These are phyloP conservation scores for Sungouiella blattae DNA, from an alignment of 805 yeast species.

Conservation along the genomic window DNA sequence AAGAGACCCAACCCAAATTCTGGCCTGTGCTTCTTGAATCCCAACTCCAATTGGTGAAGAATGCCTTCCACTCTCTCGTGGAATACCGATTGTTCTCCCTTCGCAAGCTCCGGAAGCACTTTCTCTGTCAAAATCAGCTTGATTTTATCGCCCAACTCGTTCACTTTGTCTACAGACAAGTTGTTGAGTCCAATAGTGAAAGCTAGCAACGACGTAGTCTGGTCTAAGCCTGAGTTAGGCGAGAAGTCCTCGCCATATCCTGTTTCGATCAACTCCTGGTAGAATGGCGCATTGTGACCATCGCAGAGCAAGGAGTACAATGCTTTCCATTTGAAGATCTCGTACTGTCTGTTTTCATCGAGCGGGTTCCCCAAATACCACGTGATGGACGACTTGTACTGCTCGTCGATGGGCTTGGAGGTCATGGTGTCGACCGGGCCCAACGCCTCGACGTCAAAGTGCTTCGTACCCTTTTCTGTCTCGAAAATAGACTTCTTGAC, in stretches of 20 bases:
- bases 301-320: slow-evolving; percentile 71
- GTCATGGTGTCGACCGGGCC: slow-evolving; percentile 74
- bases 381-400: slow-evolving; percentile 76
- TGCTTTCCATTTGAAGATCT: slow-evolving; percentile 68
- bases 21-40: slow-evolving; percentile 82
- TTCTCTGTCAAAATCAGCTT: slow-evolving; percentile 42
- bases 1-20: slow-evolving; percentile 83
- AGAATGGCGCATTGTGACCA: slow-evolving; percentile 90
- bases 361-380: slow-evolving; percentile 81
- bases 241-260: slow-evolving; percentile 84
- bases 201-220: slow-evolving; percentile 69
- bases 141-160: slow-evolving; percentile 49
- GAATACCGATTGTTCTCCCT: slow-evolving; percentile 19
- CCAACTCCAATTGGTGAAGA: slow-evolving; percentile 80
- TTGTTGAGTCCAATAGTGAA: slow-evolving; percentile 89
- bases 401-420: slow-evolving; percentile 61
- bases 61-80: slow-evolving; percentile 69
- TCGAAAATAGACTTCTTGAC: slow-evolving; percentile 48
- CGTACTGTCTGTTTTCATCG: slow-evolving; percentile 50
- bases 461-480: slow-evolving; percentile 6
- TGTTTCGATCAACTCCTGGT: slow-evolving; percentile 80
- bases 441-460: slow-evolving; percentile 25
- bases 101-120: slow-evolving; percentile 29
- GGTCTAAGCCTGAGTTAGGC: slow-evolving; percentile 84
- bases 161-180: slow-evolving; percentile 42